Conservation (phyloP, 2,329 filamentous ascomycete species). For the Monilinia fructicola region DNA sequence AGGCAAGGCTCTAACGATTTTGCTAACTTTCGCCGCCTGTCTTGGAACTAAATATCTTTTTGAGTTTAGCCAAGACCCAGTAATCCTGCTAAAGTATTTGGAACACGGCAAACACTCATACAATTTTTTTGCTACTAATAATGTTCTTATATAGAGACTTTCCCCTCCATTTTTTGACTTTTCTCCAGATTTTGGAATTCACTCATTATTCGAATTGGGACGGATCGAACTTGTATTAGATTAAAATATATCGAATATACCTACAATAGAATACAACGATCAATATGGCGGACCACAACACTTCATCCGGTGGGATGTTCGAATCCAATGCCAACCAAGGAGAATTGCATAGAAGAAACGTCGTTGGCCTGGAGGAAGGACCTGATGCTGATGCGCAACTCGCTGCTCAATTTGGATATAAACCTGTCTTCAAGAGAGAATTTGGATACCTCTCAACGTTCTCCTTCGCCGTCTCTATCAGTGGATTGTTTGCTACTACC, state of each 20-base stretch:
- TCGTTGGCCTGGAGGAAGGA: slow-evolving; percentile 29
- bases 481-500: slow-evolving; percentile 55
- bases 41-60: slow-evolving; percentile 11
- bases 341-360: slow-evolving; percentile 12
- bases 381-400: slow-evolving; percentile 39
- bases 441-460: slow-evolving; percentile 59
- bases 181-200: slow-evolving; percentile 6
- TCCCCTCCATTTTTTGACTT: neutral
- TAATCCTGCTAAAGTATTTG: slow-evolving; percentile 9
- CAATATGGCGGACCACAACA: slow-evolving; percentile 18
- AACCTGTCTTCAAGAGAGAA: slow-evolving; percentile 57
- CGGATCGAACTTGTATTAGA: neutral
- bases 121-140: neutral
- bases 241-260: neutral
- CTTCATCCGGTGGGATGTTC: slow-evolving; percentile 15
- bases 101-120: slow-evolving; percentile 8
- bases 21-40: slow-evolving; percentile 8
- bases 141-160: slow-evolving; percentile 12
- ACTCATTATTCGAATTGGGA: slow-evolving; percentile 10
- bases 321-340: slow-evolving; percentile 1
- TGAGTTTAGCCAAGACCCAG: slow-evolving; percentile 11
- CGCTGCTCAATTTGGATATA: slow-evolving; percentile 40
- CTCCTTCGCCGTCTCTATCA: slow-evolving; percentile 59
- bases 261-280: slow-evolving; percentile 1
- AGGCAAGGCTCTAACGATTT: neutral